phyloP scores from a whole-genome alignment of 768 basidiomycete species.

The Pleurotus citrinopileatus region DNA sequence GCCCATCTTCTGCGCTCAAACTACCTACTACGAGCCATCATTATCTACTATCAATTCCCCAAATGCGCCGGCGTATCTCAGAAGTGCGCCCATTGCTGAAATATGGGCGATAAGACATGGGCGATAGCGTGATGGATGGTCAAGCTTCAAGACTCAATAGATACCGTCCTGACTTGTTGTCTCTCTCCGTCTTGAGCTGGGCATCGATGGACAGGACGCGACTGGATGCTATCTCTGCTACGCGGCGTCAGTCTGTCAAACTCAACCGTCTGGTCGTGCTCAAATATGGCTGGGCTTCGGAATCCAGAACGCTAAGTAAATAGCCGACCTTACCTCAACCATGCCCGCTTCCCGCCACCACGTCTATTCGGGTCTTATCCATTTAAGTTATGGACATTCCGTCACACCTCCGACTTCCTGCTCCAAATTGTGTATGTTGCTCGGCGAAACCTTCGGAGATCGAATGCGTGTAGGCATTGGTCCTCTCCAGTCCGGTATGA shows the following conservation, averaged over 20 bases:
- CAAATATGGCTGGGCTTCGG: not conserved
- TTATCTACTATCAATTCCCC: not conserved
- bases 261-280: too few species aligned
- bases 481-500: not conserved
- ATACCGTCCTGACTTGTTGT: too few species aligned
- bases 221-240: too few species aligned
- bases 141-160: too few species aligned
- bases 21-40: not conserved
- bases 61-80: not conserved
- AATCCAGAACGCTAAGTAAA: not conserved
- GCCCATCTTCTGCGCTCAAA: not conserved
- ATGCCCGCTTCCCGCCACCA: not conserved
- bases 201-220: not conserved
- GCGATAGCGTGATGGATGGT: not conserved
- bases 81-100: not conserved
- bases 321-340: not conserved
- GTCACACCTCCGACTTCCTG: not conserved
- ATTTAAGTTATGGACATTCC: not conserved
- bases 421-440: not conserved
- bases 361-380: not conserved
- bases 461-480: not conserved
- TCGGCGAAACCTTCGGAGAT: not conserved
- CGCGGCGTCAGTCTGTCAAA: too few species aligned
- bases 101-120: not conserved
- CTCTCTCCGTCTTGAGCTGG: too few species aligned